A percentile compares a stretch with the other conserved stretches of the same genome.
Conservation (phyloP, 106 monocot species). For the Dendrobium huoshanense region DNA sequence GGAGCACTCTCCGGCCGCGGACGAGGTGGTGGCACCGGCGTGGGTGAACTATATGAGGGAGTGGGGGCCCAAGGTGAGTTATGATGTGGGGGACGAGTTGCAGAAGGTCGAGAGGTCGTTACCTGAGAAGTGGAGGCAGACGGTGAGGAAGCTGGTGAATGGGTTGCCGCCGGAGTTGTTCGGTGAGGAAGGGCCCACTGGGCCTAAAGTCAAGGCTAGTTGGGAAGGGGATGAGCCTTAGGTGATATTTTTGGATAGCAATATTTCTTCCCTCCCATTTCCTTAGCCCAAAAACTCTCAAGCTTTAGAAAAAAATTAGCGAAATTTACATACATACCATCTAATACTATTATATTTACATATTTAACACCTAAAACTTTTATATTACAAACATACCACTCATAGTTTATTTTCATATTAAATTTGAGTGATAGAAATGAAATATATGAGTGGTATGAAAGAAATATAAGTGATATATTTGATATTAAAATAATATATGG, state of each 20-base stretch:
- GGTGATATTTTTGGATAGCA: neutral
- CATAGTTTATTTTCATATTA: too few relatives aligned
- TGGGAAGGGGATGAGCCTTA: conserved; percentile 51
- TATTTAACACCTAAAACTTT: too few relatives aligned
- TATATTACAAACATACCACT: too few relatives aligned
- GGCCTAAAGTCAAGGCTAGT: conserved; percentile 51
- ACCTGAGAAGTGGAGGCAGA: conserved; percentile 34
- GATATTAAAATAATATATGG: too few relatives aligned
- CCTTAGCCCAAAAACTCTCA: too few relatives aligned
- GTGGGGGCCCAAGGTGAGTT: conserved; percentile 74
- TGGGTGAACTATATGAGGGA: conserved; percentile 61
- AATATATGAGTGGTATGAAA: too few relatives aligned
- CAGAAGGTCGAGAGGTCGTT: conserved; percentile 29
- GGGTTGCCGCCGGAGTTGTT: conserved; percentile 49
- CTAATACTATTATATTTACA: too few relatives aligned
- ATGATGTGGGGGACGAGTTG: conserved; percentile 39
- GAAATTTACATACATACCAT: too few relatives aligned
- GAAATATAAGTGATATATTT: too few relatives aligned
- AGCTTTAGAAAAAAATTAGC: too few relatives aligned
- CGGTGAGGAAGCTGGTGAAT: conserved; percentile 34
- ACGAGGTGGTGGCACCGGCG: conserved; percentile 29
- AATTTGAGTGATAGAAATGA: too few relatives aligned
- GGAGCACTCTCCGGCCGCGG: conserved; percentile 23
- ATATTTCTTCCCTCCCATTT: too few relatives aligned
- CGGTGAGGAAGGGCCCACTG: conserved; percentile 77